These are phyloP conservation scores for Ocimum tenuiflorum DNA, from an alignment of 257 asterid species.

Conservation along the genomic window DNA sequence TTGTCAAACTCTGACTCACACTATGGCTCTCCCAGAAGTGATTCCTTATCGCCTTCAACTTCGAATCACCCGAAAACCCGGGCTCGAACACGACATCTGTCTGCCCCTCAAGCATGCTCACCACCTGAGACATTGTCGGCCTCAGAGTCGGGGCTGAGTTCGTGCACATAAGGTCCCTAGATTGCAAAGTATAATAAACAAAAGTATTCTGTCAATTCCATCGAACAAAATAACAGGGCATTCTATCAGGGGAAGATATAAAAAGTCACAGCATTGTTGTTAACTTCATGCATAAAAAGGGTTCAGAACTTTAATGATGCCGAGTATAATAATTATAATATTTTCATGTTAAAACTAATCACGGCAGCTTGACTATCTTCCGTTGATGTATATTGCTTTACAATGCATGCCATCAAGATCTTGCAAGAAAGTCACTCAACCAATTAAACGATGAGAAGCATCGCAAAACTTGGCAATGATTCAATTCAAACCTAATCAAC, in stretches of 20 bases:
- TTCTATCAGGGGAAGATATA: neutral
- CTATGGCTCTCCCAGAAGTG: slow-evolving; percentile 64
- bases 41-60: slow-evolving; percentile 43
- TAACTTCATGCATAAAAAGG: neutral
- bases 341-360: neutral
- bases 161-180: slow-evolving; percentile 69
- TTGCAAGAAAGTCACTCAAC: neutral
- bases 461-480: neutral
- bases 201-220: neutral
- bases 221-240: neutral
- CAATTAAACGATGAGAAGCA: neutral
- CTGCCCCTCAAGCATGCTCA: slow-evolving; percentile 75
- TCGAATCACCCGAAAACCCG: slow-evolving; percentile 39
- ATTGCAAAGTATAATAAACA: slow-evolving; percentile 1
- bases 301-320: neutral
- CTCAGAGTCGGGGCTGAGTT: slow-evolving; percentile 57
- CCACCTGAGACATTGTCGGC: slow-evolving; percentile 71
- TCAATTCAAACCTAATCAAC: neutral
- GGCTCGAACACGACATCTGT: slow-evolving; percentile 56
- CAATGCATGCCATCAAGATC: neutral
- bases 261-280: neutral
- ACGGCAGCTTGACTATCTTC: neutral
- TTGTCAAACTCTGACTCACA: slow-evolving; percentile 38
- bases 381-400: neutral
- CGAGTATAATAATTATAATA: neutral